A percentile compares a stretch with the other conserved stretches of the same genome.
These are phyloP conservation scores for Jaltomata sinuosa DNA, from an alignment of 257 asterid species.

Conservation along the genomic window DNA sequence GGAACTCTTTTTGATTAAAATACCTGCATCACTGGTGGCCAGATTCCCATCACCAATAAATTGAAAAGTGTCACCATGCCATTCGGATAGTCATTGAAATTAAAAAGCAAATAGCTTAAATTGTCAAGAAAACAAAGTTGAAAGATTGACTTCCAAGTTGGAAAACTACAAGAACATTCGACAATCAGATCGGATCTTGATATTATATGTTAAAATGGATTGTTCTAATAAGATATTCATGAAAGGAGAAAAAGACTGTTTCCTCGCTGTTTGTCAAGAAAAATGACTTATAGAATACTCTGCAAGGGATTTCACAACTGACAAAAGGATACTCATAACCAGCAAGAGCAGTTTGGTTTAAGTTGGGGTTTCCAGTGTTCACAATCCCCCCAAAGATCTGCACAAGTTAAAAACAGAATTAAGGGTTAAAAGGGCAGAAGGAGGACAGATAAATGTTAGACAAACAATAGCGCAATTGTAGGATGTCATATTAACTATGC, in stretches of 20 bases:
- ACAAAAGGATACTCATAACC: conserved; percentile 75
- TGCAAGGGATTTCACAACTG: conserved; percentile 2
- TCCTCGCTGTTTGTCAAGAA: conserved; percentile 8
- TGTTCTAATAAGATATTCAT: not conserved
- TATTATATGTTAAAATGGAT: not conserved
- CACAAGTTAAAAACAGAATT: conserved; percentile 1
- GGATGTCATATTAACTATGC: not conserved
- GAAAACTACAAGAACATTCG: not conserved
- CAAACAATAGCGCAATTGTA: not conserved
- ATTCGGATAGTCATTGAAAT: conserved; percentile 88
- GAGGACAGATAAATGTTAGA: not conserved
- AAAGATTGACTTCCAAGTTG: not conserved
- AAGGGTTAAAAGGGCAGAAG: not conserved
- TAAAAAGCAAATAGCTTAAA: conserved; percentile 80
- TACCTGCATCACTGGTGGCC: conserved; percentile 98
- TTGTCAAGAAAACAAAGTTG: conserved; percentile 28
- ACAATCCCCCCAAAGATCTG: conserved; percentile 93
- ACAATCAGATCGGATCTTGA: not conserved
- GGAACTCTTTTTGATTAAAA: not conserved
- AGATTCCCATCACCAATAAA: conserved; percentile 87
- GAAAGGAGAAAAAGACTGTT: not conserved
- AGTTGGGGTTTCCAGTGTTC: conserved; percentile 63
- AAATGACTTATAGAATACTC: not conserved
- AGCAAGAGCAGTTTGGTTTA: conserved; percentile 63
- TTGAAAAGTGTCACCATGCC: conserved; percentile 97